phyloP scores from a whole-genome alignment of 352 stramenopile genomes.

The Stramenopiles sp. region DNA sequence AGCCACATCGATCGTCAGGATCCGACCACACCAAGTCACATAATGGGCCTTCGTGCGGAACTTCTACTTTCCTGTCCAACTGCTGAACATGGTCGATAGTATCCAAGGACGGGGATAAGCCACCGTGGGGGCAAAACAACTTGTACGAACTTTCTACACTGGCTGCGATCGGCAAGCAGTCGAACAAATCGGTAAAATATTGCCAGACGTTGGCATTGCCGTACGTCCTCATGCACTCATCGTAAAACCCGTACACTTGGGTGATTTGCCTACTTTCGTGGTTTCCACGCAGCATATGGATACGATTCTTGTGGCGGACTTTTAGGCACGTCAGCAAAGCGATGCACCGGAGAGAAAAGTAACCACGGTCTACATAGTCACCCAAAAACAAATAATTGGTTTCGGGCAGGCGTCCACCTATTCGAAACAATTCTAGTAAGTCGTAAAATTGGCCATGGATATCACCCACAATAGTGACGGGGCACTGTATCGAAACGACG shows the following conservation, averaged over 20 bases:
- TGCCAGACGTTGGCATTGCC: constrained; percentile 65
- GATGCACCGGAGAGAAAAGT: constrained; percentile 72
- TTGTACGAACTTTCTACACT: constrained; percentile 48
- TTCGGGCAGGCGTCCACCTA: constrained; percentile 55
- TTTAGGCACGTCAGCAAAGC: constrained; percentile 55
- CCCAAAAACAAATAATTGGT: constrained; percentile 87
- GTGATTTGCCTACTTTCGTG: constrained; percentile 68
- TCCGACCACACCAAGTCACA: constrained; percentile 65
- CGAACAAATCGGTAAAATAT: constrained; percentile 65
- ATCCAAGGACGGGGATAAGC: constrained; percentile 57
- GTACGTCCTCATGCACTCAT: constrained; percentile 50
- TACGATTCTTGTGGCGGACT: constrained; percentile 64
- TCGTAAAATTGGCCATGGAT: constrained; percentile 94
- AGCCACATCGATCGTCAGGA: constrained; percentile 55
- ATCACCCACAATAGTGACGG: constrained; percentile 69
- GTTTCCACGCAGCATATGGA: constrained; percentile 82
- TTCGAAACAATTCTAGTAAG: constrained; percentile 72
- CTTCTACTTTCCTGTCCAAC: constrained; percentile 56
- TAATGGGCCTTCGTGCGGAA: constrained; percentile 59
- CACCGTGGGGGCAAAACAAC: constrained; percentile 66
- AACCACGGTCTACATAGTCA: constrained; percentile 87
- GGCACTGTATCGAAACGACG: constrained; percentile 53
- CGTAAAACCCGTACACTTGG: constrained; percentile 49
- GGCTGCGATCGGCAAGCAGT: constrained; percentile 59
- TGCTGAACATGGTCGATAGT: constrained; percentile 51